phyloP scores from a whole-genome alignment of 1,139 yeast genomes.

The Candida labiduridarum region DNA sequence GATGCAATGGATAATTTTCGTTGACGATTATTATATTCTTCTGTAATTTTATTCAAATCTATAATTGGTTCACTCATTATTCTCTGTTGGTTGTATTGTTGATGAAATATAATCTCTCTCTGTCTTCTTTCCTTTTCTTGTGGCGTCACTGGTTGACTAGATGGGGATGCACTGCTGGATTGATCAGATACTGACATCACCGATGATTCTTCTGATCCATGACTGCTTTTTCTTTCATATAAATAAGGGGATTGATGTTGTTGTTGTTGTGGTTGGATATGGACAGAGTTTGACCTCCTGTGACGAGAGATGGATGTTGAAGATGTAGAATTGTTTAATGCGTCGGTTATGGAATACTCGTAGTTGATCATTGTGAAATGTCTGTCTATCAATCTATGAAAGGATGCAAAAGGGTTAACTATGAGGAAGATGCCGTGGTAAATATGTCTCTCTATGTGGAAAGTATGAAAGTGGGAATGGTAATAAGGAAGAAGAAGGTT shows the following conservation, averaged over 20 bases:
- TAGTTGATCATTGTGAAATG: constrained; percentile 10
- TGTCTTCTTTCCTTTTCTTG: neutral
- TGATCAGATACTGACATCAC: neutral
- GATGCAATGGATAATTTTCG: constrained; percentile 11
- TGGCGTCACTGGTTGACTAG: constrained; percentile 10
- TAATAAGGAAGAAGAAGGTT: neutral
- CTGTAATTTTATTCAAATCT: constrained; percentile 23
- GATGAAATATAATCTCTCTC: too few relatives aligned
- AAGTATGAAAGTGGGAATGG: neutral
- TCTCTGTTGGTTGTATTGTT: neutral
- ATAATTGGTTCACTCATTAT: constrained; percentile 12
- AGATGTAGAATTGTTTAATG: constrained; percentile 1
- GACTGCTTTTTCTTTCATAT: constrained; percentile 7
- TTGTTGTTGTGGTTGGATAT: neutral
- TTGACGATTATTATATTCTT: constrained; percentile 16
- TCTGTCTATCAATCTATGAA: neutral
- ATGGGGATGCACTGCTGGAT: constrained; percentile 11
- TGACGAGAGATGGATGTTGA: neutral
- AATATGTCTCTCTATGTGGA: too few relatives aligned
- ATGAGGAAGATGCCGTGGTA: too few relatives aligned
- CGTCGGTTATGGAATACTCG: constrained; percentile 9
- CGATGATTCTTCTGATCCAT: constrained; percentile 13
- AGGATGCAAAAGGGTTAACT: too few relatives aligned
- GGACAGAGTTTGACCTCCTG: constrained; percentile 1
- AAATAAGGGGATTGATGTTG: neutral